Conservation (phyloP, 2,329 filamentous ascomycete species). For the Talaromyces rugulosus region DNA sequence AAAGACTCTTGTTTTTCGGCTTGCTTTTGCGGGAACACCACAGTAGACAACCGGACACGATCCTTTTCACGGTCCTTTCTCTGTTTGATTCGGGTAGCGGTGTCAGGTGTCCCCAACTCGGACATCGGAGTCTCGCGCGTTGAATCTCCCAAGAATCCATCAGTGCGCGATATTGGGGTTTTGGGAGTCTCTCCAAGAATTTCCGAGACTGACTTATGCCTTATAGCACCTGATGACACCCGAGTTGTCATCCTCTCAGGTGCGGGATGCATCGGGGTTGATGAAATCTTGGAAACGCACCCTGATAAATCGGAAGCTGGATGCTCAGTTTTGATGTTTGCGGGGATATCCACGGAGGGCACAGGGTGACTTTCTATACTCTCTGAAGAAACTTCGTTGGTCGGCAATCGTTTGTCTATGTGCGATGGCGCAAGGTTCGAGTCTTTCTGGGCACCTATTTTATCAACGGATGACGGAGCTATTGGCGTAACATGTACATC, state of each 20-base stretch:
- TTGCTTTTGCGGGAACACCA: constrained; percentile 70
- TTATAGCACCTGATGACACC: constrained; percentile 65
- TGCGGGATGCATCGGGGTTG: constrained; percentile 24
- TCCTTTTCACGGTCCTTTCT: constrained; percentile 56
- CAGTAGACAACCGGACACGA: constrained; percentile 63
- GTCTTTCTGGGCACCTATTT: constrained; percentile 18
- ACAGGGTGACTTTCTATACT: background rate
- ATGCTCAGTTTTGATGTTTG: constrained; percentile 4
- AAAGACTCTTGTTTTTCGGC: constrained; percentile 43
- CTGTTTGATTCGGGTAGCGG: constrained; percentile 41
- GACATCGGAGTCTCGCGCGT: constrained; percentile 15
- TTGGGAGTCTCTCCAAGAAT: constrained; percentile 60
- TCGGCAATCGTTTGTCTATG: constrained; percentile 7
- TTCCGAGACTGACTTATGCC: constrained; percentile 69
- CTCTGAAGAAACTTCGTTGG: constrained; percentile 15
- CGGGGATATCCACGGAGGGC: background rate
- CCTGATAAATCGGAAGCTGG: constrained; percentile 16
- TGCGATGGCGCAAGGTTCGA: constrained; percentile 10
- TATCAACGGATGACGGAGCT: constrained; percentile 14
- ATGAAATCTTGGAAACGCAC: constrained; percentile 20
- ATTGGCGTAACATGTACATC: constrained; percentile 15
- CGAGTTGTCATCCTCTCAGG: constrained; percentile 62
- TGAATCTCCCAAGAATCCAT: constrained; percentile 29
- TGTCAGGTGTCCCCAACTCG: constrained; percentile 25
- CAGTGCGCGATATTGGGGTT: constrained; percentile 28